Base-by-base conservation (phyloP, 441 rosid genomes). In the Bocquillonia castaneifolia region DNA sequence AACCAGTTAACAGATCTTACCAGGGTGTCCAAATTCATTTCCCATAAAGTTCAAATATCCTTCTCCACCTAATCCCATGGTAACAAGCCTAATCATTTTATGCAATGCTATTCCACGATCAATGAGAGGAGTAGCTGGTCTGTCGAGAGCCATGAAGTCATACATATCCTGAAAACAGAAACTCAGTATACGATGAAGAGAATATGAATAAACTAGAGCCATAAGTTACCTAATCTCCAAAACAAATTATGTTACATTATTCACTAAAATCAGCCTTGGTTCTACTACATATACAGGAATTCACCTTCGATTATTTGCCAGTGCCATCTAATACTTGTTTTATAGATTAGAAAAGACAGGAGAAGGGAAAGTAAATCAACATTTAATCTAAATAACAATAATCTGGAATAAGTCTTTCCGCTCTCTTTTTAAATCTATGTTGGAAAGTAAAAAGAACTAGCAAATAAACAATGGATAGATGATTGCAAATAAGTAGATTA, bases 1-100 rank as follows among this genome's bases (percentile, higher is more conserved):
- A 42, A 65, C 64, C 48, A 50, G 28, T 25, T 50, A 28, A 20
- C 22, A 5, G 39, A 71, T 67, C 78, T 75, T 80, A 91, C 99
- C 99, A 9, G 99, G 98, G 78, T 94, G 99, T 67, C 99, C 99
- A 78, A 94, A 94, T 82, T 94, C 99, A 83, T 94, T 94, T 72
- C 99, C 99, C 99, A 94, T 94, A 72, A 94, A 94, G 77, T 92
- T 94, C 80, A 94, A 80, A 82, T 94, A 94, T 74, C 93, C 97
- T 85, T 94, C 99, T 74, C 99, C 99, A 54, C 99, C 99, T 65
- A 94, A 77, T 68, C 87, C 99, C 97, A 94, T 86, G 3, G 97
- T 94, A 76, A 90, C 79, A 64, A 94, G 97, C 81, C 99, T 82
- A 67, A 94, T 92, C 94, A 94, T 92, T 83, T 92, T 94, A 79